Base-by-base conservation (phyloP, 495 filamentous ascomycete species). In the Astrothelium subdiscretum region DNA sequence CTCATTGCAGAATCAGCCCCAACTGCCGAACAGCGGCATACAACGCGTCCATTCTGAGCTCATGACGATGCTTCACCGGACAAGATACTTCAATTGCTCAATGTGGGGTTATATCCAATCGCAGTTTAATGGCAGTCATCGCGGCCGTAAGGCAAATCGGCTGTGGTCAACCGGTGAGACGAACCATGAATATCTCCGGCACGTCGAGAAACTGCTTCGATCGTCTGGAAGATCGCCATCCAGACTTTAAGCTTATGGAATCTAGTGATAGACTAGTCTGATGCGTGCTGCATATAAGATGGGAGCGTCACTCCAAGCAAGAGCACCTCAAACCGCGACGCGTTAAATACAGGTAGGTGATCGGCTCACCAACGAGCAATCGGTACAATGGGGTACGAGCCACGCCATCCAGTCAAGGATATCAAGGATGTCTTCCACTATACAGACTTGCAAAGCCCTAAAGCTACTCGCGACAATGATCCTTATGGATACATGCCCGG, bases 401-500 rank as follows among this genome's bases (percentile, higher is more conserved):
- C 48, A 27, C 24, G 48, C 20, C 22, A 27, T 54, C 4, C 24
- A 27, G 48, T 54, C 1, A 29, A 29, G 24, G 8, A 48, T 22
- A 20, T 48, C n/a, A 15, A 15, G 13, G 0, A 12, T 48, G 43
- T 1, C 43, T 48, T 48, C n/a, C n/a, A 48, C 43, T 20, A 48
- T 22, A 20, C 43, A 22, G 43, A 48, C n/a, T 20, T 48, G 43
- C 43, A 48, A 22, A 48, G 43, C 43, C 43, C 43, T 18, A 48
- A 48, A 20, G 43, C 43, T 48, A 48, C 43, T 1, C 43, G 43
- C 0, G 11, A 2, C 12, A 48, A 48, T 48, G 58, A 67, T 32
- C 51, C 42, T 4, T 64, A 67, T 31, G 31, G 31, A 5, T 67
- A 61, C 32, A 62, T 60, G 38, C 54, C 35, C 31, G 65, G 65